Conservation (phyloP, 73 alveolate genomes). For the Diophrys appendiculata region DNA sequence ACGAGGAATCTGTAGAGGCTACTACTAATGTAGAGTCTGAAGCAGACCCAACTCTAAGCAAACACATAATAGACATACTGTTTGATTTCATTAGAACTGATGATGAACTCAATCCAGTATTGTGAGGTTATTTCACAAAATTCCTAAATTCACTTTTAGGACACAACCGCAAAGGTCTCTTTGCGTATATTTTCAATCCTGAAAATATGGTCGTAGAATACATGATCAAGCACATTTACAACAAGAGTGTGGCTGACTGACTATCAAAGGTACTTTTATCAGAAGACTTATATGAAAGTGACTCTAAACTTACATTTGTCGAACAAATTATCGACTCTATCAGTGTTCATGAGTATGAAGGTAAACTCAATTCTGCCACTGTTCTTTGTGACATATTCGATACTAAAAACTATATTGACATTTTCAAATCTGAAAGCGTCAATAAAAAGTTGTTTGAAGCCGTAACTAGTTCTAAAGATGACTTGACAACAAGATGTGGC, state of each 20-base stretch:
- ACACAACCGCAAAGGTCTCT: constrained; percentile 34
- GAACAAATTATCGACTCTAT: background rate
- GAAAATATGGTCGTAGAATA: constrained; percentile 8
- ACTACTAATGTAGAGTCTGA: background rate
- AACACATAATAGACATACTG: constrained; percentile 40
- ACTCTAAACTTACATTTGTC: background rate
- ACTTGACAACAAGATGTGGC: background rate
- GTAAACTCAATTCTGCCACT: constrained; percentile 13
- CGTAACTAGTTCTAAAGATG: background rate
- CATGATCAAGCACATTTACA: constrained; percentile 30
- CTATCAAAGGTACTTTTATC: constrained; percentile 41
- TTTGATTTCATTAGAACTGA: constrained; percentile 42
- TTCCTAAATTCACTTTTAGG: constrained; percentile 40
- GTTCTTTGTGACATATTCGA: constrained; percentile 14
- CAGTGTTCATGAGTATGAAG: constrained; percentile 7
- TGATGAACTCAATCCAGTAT: constrained; percentile 60
- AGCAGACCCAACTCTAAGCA: background rate
- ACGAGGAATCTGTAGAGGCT: constrained; percentile 4
- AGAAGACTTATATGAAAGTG: background rate
- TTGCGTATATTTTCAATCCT: constrained; percentile 35
- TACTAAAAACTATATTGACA: background rate
- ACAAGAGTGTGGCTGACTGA: constrained; percentile 45
- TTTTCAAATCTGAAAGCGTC: constrained; percentile 11
- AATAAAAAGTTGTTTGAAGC: background rate
- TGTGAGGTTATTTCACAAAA: constrained; percentile 64